Conservation (phyloP, 169 alveolate genomes). For the Babesia gibsoni region DNA sequence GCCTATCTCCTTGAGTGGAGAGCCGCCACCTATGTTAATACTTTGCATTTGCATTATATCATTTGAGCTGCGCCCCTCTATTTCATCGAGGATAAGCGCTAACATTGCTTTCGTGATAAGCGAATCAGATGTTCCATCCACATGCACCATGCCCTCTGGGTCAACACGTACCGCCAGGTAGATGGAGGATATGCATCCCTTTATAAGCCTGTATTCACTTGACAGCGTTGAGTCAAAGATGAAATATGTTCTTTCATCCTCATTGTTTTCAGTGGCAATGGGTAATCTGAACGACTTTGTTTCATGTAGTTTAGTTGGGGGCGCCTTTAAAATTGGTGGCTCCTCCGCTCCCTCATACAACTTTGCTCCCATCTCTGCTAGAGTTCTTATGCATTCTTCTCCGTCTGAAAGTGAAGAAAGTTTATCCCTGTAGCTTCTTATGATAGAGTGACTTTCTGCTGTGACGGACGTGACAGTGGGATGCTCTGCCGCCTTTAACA, state of each 20-base stretch:
- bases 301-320: slow-evolving; percentile 20
- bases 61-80: not conserved
- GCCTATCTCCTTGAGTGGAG: not conserved
- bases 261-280: not conserved
- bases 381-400: not conserved
- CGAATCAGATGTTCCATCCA: slow-evolving; percentile 62
- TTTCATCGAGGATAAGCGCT: slow-evolving; percentile 26
- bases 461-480: no score
- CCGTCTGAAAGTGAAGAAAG: not conserved
- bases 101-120: slow-evolving; percentile 34
- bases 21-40: not conserved
- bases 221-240: slow-evolving; percentile 4
- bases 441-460: no score
- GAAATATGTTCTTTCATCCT: slow-evolving; percentile 5
- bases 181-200: slow-evolving; percentile 43
- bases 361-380: slow-evolving; percentile 14
- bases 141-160: slow-evolving; percentile 4
- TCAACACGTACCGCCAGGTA: slow-evolving; percentile 40
- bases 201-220: slow-evolving; percentile 25
- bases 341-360: slow-evolving; percentile 20
- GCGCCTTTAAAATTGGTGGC: slow-evolving; percentile 4
- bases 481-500: no score
- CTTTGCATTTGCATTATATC: not conserved
- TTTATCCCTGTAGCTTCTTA: not conserved
- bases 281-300: slow-evolving; percentile 1